Conservation (phyloP, 1,139 yeast species). For the Blastobotrys serpentis region DNA sequence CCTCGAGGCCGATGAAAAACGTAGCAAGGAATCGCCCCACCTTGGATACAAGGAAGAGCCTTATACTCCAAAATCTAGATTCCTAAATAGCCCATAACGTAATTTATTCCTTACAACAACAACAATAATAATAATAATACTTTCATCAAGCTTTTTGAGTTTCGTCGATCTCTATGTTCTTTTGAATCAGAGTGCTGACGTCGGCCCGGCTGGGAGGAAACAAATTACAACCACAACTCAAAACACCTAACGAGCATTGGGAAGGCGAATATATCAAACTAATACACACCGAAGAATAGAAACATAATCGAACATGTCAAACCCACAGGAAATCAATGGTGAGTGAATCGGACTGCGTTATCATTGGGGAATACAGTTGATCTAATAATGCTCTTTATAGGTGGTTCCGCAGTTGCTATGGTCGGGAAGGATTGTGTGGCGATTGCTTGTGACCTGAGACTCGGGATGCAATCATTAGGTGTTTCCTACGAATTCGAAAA, state of each 20-base stretch:
- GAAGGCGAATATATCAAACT: neutral
- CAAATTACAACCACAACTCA: neutral
- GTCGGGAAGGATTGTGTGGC: conserved; percentile 98
- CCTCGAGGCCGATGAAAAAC: conserved; percentile 5
- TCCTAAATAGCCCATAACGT: conserved; percentile 1
- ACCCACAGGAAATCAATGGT: conserved; percentile 39
- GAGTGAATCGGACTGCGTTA: conserved; percentile 22
- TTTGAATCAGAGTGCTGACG: no score
- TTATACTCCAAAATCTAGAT: neutral
- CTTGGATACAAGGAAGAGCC: conserved; percentile 2
- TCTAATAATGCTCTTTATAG: no score
- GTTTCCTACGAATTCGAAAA: conserved; percentile 91
- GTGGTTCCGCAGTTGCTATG: conserved; percentile 99
- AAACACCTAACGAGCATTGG: neutral
- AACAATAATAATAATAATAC: neutral
- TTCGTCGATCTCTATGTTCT: no score
- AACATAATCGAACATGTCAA: conserved; percentile 29
- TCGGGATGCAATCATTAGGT: conserved; percentile 93
- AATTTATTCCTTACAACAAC: neutral
- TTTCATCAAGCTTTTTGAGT: no score
- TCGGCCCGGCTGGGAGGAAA: neutral
- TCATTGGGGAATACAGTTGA: no score
- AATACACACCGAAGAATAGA: neutral
- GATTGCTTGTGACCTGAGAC: conserved; percentile 90
- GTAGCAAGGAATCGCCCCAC: neutral